A percentile compares a stretch with the other conserved stretches of the same genome.
Conservation (phyloP, 169 alveolate genomes). For the Plasmodium adleri region DNA sequence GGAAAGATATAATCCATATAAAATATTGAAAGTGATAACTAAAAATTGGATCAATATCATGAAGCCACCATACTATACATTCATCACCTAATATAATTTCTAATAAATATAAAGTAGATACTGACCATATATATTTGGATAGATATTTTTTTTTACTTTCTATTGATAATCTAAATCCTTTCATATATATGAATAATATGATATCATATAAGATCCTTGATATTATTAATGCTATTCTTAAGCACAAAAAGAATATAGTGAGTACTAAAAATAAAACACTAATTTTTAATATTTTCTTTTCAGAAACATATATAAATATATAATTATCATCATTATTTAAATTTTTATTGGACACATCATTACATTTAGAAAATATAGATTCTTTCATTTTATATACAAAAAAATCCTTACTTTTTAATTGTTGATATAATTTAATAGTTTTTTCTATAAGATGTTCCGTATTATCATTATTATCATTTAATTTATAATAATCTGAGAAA, state of each 20-base stretch:
- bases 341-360: conserved; percentile 13
- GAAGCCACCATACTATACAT: conserved; percentile 73
- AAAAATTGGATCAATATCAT: conserved; percentile 68
- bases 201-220: conserved; percentile 70
- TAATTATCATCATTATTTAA: conserved; percentile 16
- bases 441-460: conserved; percentile 15
- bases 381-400: conserved; percentile 50
- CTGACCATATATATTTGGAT: conserved; percentile 70
- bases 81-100: conserved; percentile 50
- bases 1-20: conserved; percentile 43
- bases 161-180: conserved; percentile 35
- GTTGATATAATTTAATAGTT: conserved; percentile 21
- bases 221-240: conserved; percentile 34
- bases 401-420: conserved; percentile 16
- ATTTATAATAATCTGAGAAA: conserved; percentile 19
- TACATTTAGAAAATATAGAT: conserved; percentile 31
- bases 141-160: conserved; percentile 58
- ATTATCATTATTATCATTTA: conserved; percentile 6
- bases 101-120: conserved; percentile 39
- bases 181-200: conserved; percentile 21
- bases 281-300: conserved; percentile 37
- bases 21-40: conserved; percentile 71
- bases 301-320: conserved; percentile 42
- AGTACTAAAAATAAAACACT: conserved; percentile 26
- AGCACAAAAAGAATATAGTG: conserved; percentile 40